Evolutionary conservation across 768 basidiomycete species (phyloP).

Genomic region (Leccinum arenicola): DNA sequence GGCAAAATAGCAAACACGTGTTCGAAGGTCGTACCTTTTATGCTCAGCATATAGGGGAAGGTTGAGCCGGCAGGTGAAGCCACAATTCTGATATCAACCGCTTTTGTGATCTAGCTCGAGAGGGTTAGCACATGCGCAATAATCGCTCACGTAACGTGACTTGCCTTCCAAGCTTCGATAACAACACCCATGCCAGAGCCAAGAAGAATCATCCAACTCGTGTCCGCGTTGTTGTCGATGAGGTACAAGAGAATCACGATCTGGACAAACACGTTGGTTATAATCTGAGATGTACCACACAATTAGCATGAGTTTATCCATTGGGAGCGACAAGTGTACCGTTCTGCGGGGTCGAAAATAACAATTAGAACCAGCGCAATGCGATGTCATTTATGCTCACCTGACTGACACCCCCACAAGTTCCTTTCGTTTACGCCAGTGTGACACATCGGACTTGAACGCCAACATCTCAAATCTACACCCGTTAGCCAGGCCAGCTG

Average conservation of each 20-base stretch:
- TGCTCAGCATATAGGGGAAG: constrained; percentile 76
- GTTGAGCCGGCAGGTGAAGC: constrained; percentile 58
- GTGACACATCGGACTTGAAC: constrained; percentile 91
- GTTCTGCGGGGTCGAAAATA: constrained; percentile 40
- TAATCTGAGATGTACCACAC: constrained; percentile 45
- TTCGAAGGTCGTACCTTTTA: constrained; percentile 60
- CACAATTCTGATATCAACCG: constrained; percentile 79
- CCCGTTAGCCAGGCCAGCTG: constrained; percentile 10
- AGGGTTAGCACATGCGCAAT: constrained; percentile 14
- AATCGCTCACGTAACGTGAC: constrained; percentile 16
- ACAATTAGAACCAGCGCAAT: constrained; percentile 18
- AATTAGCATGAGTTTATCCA: constrained; percentile 10
- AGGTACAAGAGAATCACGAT: constrained; percentile 87
- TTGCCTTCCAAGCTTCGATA: constrained; percentile 93
- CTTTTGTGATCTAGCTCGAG: constrained; percentile 69
- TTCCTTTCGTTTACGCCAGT: constrained; percentile 94
- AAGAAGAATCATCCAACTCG: constrained; percentile 96
- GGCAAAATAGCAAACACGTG: constrained; percentile 11
- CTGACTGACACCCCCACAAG: constrained; percentile 93
- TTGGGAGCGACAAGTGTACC: constrained; percentile 37
- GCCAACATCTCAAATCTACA: constrained; percentile 90
- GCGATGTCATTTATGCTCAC: constrained; percentile 37
- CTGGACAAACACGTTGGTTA: constrained; percentile 95
- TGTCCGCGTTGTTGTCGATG: constrained; percentile 92
- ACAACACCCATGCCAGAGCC: constrained; percentile 79